These are phyloP conservation scores for Spathaspora sp. DNA, from an alignment of 805 yeast species.

Conservation along the genomic window DNA sequence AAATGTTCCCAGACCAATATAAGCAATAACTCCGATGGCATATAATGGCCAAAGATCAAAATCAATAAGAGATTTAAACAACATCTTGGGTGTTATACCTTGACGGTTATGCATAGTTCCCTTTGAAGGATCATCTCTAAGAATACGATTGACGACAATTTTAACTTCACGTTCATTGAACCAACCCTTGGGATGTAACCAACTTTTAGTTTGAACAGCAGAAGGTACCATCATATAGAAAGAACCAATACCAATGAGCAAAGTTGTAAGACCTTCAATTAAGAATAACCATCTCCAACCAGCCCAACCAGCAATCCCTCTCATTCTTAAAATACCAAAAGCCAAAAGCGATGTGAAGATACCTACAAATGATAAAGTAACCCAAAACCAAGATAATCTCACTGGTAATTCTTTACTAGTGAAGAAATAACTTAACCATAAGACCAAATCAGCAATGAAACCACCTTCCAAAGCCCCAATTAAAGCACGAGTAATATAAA, in stretches of 20 bases:
- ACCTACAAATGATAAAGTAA: conserved; percentile 19
- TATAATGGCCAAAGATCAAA: conserved; percentile 40
- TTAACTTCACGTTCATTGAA: conserved; percentile 52
- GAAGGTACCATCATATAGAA: conserved; percentile 51
- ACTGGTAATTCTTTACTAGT: conserved; percentile 54
- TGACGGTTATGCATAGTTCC: conserved; percentile 65
- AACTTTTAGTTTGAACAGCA: conserved; percentile 46
- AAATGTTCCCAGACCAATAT: conserved; percentile 17
- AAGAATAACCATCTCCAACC: conserved; percentile 68
- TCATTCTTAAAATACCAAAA: conserved; percentile 50
- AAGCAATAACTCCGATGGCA: conserved; percentile 32
- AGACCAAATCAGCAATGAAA: conserved; percentile 58
- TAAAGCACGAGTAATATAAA: conserved; percentile 46
- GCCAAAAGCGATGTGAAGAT: conserved; percentile 34
- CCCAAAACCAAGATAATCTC: conserved; percentile 47
- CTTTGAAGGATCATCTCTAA: conserved; percentile 59
- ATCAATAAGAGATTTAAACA: conserved; percentile 42
- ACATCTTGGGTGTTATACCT: conserved; percentile 39
- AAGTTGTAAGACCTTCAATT: conserved; percentile 56
- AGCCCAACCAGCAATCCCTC: conserved; percentile 39
- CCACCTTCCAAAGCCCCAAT: conserved; percentile 64
- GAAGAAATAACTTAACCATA: conserved; percentile 67
- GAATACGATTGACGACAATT: conserved; percentile 53
- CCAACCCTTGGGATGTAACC: conserved; percentile 46
- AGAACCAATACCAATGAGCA: conserved; percentile 43